Evolutionary conservation across 116 monocot genomes (phyloP), one percentile per base, ranked within the genome.

Genomic region (Cymodocea nodosa): DNA sequence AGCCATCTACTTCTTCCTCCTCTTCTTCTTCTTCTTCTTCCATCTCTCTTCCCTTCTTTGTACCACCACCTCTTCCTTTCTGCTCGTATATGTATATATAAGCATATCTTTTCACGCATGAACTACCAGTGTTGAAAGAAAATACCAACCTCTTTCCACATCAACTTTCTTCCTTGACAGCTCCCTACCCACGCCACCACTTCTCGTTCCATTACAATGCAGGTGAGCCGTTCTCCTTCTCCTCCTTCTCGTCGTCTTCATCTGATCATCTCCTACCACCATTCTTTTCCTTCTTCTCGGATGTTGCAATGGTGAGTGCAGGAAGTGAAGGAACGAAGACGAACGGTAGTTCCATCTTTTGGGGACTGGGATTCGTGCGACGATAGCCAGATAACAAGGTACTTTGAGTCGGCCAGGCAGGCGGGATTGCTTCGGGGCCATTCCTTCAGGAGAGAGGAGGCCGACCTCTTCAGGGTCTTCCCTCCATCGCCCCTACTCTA

Each of bases 301-400:
- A 50, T 4, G 50, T 20, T 17, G 20, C 49, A 48, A 40, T 14
- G 18, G 22, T 35, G 23, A 24, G 4, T 8, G 30, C 24, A 66
- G 66, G 52, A 30, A 16, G 23, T 24, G 66, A 52, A 24, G 66
- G 52, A 66, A 23, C 51, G 66, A n/a, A 52, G 51, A 50, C 23
- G 35, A 52, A 67, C 50, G 4, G 50, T 52, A 60, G 59, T 81
- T 14, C 81, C 84, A 34, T 75, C 71, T 11, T 84, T 81, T 56
- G 80, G 84, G 40, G 59, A 77, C 65, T 84, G 84, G 84, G 77
- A 84, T 22, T 20, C 23, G 50, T 61, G 51, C 54, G 77, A 80
- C 10, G 84, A 80, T 53, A 34, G 61, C 4, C 70, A 70, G 10
- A 69, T 73, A 51, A 71, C 72, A 3, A 69, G 59, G 49, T 79